Evolutionary conservation across 805 yeast genomes (phyloP), one percentile per base, ranked within the genome.

Genomic region (Saccharomycopsis sp.): DNA sequence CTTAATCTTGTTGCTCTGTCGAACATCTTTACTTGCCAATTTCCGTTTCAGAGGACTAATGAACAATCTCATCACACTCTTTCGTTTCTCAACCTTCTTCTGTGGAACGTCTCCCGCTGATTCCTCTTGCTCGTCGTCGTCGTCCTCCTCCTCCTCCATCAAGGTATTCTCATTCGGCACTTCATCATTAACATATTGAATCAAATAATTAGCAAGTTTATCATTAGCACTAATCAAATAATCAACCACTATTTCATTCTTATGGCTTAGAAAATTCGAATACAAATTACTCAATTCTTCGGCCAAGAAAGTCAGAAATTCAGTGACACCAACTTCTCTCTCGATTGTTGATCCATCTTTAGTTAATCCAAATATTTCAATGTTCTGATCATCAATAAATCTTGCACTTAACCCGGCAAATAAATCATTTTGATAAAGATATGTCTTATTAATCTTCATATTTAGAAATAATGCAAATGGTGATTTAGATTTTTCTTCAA

Each of bases 401-500:
- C 63, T 62, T 0, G 77, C 74, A 33, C 71, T 67, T n/a, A 80
- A 55, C 0, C 76, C 76, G 3, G 74, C 66, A 45, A 64, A 67
- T 16, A 79, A 57, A 13, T 63, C 56, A 32, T 68, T 54, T 14
- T 59, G 53, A 4, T 57, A 55, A 43, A 82, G 53, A 29, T 67
- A 35, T 2, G 60, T 44, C 32, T 55, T 28, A 51, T 69, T 65
- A 5, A 74, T 65, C 2, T 69, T 59, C 51, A 72, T 66, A 56
- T 86, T 88, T 51, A 89, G 66, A 50, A 84, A 76, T 14, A 89
- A 57, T 0, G 79, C 77, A 49, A 85, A 68, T 2, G 80, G 79
- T 0, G 90, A 76, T 53, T 76, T 77, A 20, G 75, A 62, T 4
- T 60, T 66, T 56, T 85, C 95, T 3, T 56, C 57, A 4, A 56